Percentiles rank a stretch among this genome's conserved stretches.
Conservation (phyloP, 495 filamentous ascomycete genomes). For the Pyronema omphalodes region DNA sequence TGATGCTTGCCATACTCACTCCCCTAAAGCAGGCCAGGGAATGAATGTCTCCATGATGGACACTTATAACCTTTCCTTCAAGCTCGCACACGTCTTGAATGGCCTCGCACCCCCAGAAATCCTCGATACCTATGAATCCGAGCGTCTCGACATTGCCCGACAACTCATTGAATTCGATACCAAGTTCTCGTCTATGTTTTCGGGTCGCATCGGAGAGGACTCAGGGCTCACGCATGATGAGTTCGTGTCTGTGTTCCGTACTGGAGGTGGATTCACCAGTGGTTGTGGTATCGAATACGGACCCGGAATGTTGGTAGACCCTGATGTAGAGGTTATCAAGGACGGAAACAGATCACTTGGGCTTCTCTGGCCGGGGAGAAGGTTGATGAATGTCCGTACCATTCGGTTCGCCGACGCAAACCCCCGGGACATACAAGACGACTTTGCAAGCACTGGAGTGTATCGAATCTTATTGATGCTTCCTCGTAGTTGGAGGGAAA, state of each 20-base stretch:
- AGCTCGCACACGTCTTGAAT: conserved; percentile 19
- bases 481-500: conserved; percentile 25
- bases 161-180: conserved; percentile 26
- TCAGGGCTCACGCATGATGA: conserved; percentile 23
- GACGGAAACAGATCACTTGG: conserved; percentile 6
- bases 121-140: conserved; percentile 20
- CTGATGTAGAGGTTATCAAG: conserved; percentile 1
- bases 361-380: conserved; percentile 14
- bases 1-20: conserved; percentile 25
- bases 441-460: conserved; percentile 31
- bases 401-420: conserved; percentile 32
- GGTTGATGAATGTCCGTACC: conserved; percentile 23
- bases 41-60: conserved; percentile 29
- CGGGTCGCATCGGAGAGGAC: conserved; percentile 27
- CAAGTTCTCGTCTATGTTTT: conserved; percentile 24
- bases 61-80: conserved; percentile 26
- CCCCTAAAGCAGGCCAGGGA: conserved; percentile 27
- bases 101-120: conserved; percentile 6
- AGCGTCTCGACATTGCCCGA: conserved; percentile 21
- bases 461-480: conserved; percentile 33
- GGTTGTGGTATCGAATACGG: conserved; percentile 24
- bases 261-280: conserved; percentile 23
- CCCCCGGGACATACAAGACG: conserved; percentile 32
- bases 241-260: conserved; percentile 21
- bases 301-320: conserved; percentile 6